Conservation (phyloP, 805 yeast genomes). For the Saitoella complicata region DNA sequence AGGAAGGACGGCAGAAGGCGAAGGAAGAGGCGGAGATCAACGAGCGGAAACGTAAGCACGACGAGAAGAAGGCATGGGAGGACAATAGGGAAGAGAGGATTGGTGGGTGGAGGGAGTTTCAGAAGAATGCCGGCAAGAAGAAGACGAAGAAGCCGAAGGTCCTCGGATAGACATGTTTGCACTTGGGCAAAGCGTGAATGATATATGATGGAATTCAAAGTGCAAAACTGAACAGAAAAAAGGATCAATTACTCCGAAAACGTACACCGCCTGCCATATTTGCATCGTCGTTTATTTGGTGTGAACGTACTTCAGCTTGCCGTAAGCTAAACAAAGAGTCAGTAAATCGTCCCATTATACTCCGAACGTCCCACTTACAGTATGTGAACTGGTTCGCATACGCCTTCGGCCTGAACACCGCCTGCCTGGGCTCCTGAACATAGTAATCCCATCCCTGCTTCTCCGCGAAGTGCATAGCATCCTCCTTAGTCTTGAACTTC, state of each 20-base stretch:
- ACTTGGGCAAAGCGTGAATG: no score
- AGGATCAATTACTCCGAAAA: no score
- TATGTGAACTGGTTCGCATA: constrained; percentile 28
- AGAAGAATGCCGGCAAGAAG: constrained; percentile 29
- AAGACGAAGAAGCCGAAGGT: constrained; percentile 29
- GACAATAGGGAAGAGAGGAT: constrained; percentile 42
- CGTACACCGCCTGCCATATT: no score
- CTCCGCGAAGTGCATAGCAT: constrained; percentile 63
- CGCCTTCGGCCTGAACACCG: constrained; percentile 58
- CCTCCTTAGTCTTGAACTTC: constrained; percentile 57
- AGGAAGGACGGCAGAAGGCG: constrained; percentile 25
- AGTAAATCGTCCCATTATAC: constrained; percentile 12
- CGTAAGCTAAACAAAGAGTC: constrained; percentile 6
- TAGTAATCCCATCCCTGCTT: constrained; percentile 78
- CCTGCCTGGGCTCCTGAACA: constrained; percentile 64
- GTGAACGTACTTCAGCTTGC: constrained; percentile 12
- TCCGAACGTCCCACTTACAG: not conserved
- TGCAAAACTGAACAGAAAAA: no score
- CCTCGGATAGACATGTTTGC: constrained; percentile 19
- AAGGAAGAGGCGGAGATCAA: constrained; percentile 22
- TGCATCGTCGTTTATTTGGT: constrained; percentile 6
- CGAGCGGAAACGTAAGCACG: constrained; percentile 21
- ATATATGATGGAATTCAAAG: no score
- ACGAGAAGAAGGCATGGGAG: constrained; percentile 42
- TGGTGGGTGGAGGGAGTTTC: constrained; percentile 40